Conservation (phyloP, 1,284 basidiomycete genomes). For the Agroathelia rolfsii region DNA sequence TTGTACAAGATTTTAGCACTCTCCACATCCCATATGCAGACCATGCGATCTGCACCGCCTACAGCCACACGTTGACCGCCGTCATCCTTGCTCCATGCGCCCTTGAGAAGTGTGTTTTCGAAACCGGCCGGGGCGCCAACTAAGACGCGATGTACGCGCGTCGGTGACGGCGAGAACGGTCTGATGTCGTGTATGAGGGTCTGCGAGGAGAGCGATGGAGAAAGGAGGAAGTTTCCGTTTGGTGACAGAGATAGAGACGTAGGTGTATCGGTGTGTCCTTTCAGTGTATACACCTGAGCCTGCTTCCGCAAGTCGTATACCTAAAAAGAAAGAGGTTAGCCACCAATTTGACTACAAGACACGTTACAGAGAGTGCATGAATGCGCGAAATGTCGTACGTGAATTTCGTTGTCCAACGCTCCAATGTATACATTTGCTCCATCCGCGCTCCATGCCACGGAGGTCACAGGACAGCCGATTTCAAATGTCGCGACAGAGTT, state of each 20-base stretch:
- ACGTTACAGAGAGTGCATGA: constrained; percentile 6
- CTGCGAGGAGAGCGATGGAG: constrained; percentile 81
- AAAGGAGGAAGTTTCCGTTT: constrained; percentile 75
- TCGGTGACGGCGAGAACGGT: constrained; percentile 79
- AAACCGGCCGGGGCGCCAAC: constrained; percentile 85
- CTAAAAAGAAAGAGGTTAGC: constrained; percentile 32
- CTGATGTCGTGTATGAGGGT: constrained; percentile 84
- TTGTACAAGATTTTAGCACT: constrained; percentile 80
- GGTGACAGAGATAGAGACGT: constrained; percentile 85
- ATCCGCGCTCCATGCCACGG: constrained; percentile 86
- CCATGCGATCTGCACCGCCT: constrained; percentile 74
- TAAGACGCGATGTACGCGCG: constrained; percentile 71
- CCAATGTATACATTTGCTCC: constrained; percentile 82
- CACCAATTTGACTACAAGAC: constrained; percentile 1
- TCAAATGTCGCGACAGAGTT: constrained; percentile 72
- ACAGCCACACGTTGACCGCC: constrained; percentile 64
- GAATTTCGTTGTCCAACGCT: constrained; percentile 88
- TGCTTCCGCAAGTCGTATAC: constrained; percentile 81
- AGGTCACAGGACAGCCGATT: constrained; percentile 82
- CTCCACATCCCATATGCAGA: constrained; percentile 91
- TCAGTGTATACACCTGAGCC: constrained; percentile 65
- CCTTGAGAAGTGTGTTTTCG: constrained; percentile 73
- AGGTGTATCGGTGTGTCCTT: constrained; percentile 82
- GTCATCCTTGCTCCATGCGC: constrained; percentile 76
- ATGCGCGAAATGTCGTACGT: constrained; percentile 43